These are phyloP conservation scores for Nicotiana rustica DNA, from an alignment of 305 asterid genomes.

Conservation along the genomic window DNA sequence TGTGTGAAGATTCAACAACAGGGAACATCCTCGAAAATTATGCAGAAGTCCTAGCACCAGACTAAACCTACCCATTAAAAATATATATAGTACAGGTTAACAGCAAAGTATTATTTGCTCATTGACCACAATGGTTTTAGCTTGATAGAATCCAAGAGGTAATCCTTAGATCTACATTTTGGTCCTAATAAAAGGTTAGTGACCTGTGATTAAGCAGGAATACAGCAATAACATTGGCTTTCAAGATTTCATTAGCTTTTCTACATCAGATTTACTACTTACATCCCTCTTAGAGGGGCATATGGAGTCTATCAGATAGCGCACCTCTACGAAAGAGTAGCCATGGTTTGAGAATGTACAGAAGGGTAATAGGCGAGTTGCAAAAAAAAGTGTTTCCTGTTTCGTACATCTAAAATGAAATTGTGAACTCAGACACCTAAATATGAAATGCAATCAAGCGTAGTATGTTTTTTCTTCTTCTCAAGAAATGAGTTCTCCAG, in stretches of 20 bases:
- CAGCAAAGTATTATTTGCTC: slow-evolving; percentile 3
- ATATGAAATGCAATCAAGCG: too few relatives aligned
- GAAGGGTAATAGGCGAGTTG: not conserved
- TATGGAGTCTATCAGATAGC: not conserved
- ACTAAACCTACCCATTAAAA: not conserved
- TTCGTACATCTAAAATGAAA: not conserved
- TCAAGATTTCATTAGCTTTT: slow-evolving; percentile 23
- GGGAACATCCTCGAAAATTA: not conserved
- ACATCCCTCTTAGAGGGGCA: not conserved
- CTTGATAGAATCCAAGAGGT: not conserved
- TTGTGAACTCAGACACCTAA: not conserved
- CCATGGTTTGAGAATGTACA: not conserved
- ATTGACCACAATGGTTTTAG: slow-evolving; percentile 15
- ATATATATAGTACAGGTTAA: not conserved
- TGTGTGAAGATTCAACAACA: slow-evolving; percentile 22
- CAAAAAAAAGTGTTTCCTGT: not conserved
- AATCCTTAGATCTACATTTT: slow-evolving; percentile 22
- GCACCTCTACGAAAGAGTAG: not conserved
- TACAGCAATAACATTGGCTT: not conserved
- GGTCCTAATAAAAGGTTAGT: slow-evolving; percentile 21
- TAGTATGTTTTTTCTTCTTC: not conserved
- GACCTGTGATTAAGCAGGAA: slow-evolving; percentile 25
- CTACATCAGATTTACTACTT: not conserved
- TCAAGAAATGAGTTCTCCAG: not conserved
- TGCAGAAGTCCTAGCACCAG: not conserved